Percentiles rank a stretch among this genome's conserved stretches.
Conservation (phyloP, 345 rosid species). For the Acer yangbiense region DNA sequence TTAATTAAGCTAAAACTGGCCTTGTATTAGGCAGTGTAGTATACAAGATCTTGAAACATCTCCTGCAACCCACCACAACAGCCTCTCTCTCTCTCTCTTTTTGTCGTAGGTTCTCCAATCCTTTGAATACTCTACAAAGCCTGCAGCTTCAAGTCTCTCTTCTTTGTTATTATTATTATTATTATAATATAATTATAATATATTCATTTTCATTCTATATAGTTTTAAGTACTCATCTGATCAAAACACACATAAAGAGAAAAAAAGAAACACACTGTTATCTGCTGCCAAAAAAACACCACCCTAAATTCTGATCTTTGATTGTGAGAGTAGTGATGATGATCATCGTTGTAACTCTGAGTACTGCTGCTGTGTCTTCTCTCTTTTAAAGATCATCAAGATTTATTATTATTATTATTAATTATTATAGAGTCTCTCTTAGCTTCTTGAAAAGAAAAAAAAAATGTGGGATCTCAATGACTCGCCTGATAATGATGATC, state of each 20-base stretch:
- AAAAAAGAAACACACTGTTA: not conserved
- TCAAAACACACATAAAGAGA: not conserved
- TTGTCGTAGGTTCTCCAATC: slow-evolving; percentile 34
- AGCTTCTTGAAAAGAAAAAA: not conserved
- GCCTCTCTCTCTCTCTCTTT: slow-evolving; percentile 16
- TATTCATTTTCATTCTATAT: slow-evolving; percentile 8
- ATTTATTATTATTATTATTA: not conserved
- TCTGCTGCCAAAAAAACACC: not conserved
- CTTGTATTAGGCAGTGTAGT: slow-evolving; percentile 40
- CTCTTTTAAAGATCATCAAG: slow-evolving; percentile 8
- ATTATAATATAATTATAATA: no score
- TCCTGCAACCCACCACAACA: slow-evolving; percentile 1
- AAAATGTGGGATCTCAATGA: slow-evolving; percentile 86
- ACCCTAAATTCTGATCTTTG: slow-evolving; percentile 11
- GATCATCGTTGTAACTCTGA: slow-evolving; percentile 9
- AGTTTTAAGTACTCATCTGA: not conserved
- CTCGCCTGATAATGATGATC: slow-evolving; percentile 45
- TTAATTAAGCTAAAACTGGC: slow-evolving; percentile 51
- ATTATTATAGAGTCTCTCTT: not conserved
- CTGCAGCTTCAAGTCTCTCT: not conserved
- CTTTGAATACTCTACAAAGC: slow-evolving; percentile 14
- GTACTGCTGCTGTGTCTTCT: not conserved
- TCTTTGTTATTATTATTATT: no score
- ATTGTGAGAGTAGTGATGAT: slow-evolving; percentile 10
- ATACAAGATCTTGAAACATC: slow-evolving; percentile 16